Base-by-base conservation (phyloP, 2,329 filamentous ascomycete genomes). In the Coniochaeta prunicola region DNA sequence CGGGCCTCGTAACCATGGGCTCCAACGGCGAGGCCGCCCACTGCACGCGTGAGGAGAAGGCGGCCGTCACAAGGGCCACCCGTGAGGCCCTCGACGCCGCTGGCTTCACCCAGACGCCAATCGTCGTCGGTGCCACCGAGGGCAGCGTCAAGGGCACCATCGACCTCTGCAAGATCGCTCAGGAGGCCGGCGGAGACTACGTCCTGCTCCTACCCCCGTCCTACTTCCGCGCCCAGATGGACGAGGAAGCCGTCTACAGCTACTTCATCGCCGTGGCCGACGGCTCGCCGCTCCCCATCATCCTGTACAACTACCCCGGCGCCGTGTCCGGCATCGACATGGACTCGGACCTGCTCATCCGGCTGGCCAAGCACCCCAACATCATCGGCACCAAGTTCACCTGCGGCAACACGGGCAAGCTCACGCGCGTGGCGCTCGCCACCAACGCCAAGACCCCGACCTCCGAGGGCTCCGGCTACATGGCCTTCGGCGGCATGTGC, bases 311-410 rank as follows among this genome's bases (percentile, higher is more conserved):
- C 79, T 96, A 94, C 77, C 91, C 91, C 0, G 91, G 90, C 57
- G 91, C 90, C 56, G 91, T 94, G 6, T 83, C 90, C 6, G 91
- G 91, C 56, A 89, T 96, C 68, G 91, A 96, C 73, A 88, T 96
- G 84, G 90, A 94, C 79, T 92, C 89, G 60, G 91, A 96, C 71
- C 81, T 93, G 60, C 83, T 96, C 67, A 91, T 94, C 76, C 83
- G 82, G 70, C 83, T 96, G 38, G 89, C 88, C 50, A 76, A 86
- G 70, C 91, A 96, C 75, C 85, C 86, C 64, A 96, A 96, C 75
- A 91, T 96, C 68, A 77, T 92, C 62, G 91, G 91, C 62, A 92
- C 90, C 58, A 96, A 96, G 74, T 96, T 96, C 79, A 96, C 91
- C 42, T 96, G 91, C 71, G 91, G 90, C 64, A 94, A 91, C 78